These are phyloP conservation scores for Cyberlindnera xylosilytica DNA, from an alignment of 805 yeast genomes.

Conservation along the genomic window DNA sequence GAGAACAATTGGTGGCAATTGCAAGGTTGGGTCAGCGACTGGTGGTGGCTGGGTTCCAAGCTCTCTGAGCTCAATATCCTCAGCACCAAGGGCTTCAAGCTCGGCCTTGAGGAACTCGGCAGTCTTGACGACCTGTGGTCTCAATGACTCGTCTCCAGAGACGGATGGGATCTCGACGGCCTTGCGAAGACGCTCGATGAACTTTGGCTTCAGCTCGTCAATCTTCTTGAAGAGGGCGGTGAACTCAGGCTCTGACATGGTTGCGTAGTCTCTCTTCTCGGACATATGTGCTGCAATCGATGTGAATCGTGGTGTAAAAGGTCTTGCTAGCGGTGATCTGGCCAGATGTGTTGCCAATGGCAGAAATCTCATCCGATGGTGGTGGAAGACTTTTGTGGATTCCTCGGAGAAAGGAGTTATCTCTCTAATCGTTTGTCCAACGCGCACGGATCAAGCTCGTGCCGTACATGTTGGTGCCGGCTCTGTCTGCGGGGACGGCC, in stretches of 20 bases:
- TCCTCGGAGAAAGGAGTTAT: neutral
- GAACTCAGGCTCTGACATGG: constrained; percentile 21
- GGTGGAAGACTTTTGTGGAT: neutral
- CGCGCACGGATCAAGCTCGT: neutral
- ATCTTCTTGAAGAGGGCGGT: constrained; percentile 34
- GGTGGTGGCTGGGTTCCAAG: constrained; percentile 94
- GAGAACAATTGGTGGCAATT: constrained; percentile 92
- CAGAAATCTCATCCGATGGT: constrained; percentile 2
- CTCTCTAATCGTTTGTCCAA: neutral
- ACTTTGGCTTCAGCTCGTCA: constrained; percentile 70
- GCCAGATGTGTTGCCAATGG: constrained; percentile 5
- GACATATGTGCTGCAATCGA: constrained; percentile 2
- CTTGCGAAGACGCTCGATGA: constrained; percentile 64
- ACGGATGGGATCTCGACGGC: constrained; percentile 97
- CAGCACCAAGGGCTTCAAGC: constrained; percentile 69
- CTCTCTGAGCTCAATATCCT: constrained; percentile 76
- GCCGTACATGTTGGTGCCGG: neutral
- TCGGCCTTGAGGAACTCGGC: constrained; percentile 76
- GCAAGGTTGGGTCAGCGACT: constrained; percentile 59
- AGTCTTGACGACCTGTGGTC: constrained; percentile 89
- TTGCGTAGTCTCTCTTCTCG: constrained; percentile 12
- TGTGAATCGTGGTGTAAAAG: neutral
- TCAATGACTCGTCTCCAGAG: constrained; percentile 81
- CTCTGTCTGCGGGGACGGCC: neutral
- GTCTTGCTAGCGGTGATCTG: constrained; percentile 3